Evolutionary conservation across 78 protist species (phyloP).

Genomic region (Paratrimastix pyriformis): DNA sequence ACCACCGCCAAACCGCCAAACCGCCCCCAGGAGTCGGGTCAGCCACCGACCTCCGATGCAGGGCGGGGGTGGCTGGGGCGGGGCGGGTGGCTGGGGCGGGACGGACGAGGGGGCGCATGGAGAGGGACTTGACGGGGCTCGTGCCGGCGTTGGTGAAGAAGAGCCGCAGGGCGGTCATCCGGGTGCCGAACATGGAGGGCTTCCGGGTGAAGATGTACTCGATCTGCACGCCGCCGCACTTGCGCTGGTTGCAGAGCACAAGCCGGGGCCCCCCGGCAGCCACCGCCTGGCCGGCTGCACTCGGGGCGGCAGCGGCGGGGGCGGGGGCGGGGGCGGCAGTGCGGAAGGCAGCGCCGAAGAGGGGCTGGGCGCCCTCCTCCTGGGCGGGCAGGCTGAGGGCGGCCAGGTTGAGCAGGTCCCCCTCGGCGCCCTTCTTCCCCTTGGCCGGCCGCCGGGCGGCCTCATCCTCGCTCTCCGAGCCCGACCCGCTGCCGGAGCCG

Average conservation of each 20-base stretch:
- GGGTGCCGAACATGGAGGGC: not conserved
- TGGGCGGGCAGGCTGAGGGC: too few relatives aligned
- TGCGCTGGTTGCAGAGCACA: not conserved
- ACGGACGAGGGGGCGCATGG: not conserved
- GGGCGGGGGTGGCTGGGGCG: too few relatives aligned
- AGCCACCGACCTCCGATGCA: too few relatives aligned
- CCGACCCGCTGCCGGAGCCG: too few relatives aligned
- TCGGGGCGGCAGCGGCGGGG: not conserved
- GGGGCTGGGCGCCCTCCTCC: not conserved
- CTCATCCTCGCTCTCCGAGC: too few relatives aligned
- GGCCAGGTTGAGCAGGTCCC: too few relatives aligned
- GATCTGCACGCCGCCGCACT: not conserved
- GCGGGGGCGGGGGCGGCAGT: not conserved
- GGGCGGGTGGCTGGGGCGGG: too few relatives aligned
- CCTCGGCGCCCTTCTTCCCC: too few relatives aligned
- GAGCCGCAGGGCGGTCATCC: not conserved
- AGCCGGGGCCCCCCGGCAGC: not conserved
- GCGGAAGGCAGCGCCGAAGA: not conserved
- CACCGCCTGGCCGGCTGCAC: too few relatives aligned
- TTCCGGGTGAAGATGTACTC: not conserved
- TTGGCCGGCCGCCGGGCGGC: too few relatives aligned
- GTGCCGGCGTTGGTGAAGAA: not conserved
- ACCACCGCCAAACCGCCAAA: too few relatives aligned
- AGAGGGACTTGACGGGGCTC: not conserved
- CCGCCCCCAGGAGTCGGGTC: too few relatives aligned